Evolutionary conservation across 2,329 filamentous ascomycete species (phyloP).

Genomic region (Grosmannia serpens): DNA sequence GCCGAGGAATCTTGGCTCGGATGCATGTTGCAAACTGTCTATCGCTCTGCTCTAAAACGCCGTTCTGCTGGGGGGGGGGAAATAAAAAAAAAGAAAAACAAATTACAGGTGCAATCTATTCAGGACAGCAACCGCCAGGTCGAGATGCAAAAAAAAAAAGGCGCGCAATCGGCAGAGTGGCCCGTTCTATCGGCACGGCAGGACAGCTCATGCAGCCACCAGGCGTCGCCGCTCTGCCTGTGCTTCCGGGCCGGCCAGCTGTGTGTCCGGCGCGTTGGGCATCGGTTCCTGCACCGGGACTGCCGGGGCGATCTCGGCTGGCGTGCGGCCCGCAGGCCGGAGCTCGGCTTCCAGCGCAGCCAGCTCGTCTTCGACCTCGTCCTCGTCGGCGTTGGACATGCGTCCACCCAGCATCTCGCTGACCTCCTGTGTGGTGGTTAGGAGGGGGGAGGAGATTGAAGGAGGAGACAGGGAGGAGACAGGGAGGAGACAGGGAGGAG

Average conservation of each 20-base stretch:
- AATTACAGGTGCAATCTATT: too few species aligned
- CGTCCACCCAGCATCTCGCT: slow-evolving; percentile 80
- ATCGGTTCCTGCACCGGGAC: slow-evolving; percentile 18
- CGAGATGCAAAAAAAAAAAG: too few species aligned
- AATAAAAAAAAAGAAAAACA: too few species aligned
- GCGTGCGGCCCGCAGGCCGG: slow-evolving; percentile 12
- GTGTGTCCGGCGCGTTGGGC: slow-evolving; percentile 45
- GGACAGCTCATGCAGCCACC: slow-evolving; percentile 7
- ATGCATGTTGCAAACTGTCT: too few species aligned
- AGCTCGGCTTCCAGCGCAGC: slow-evolving; percentile 62
- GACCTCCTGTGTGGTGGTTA: slow-evolving; percentile 53
- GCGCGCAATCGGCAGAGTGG: too few species aligned
- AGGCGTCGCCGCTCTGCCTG: slow-evolving; percentile 7
- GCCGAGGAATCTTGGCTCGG: too few species aligned
- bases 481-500: background rate
- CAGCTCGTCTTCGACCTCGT: slow-evolving; percentile 94
- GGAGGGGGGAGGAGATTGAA: background rate
- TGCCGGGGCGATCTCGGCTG: slow-evolving; percentile 14
- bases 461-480: too few species aligned
- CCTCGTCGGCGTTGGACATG: slow-evolving; percentile 90
- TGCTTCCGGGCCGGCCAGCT: slow-evolving; percentile 3
- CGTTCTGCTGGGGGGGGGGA: too few species aligned
- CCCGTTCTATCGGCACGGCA: background rate
- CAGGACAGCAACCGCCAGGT: too few species aligned
- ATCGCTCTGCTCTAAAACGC: too few species aligned